These are phyloP conservation scores for Verticillium tricorpus DNA, from an alignment of 2,329 filamentous ascomycete species.

Conservation along the genomic window DNA sequence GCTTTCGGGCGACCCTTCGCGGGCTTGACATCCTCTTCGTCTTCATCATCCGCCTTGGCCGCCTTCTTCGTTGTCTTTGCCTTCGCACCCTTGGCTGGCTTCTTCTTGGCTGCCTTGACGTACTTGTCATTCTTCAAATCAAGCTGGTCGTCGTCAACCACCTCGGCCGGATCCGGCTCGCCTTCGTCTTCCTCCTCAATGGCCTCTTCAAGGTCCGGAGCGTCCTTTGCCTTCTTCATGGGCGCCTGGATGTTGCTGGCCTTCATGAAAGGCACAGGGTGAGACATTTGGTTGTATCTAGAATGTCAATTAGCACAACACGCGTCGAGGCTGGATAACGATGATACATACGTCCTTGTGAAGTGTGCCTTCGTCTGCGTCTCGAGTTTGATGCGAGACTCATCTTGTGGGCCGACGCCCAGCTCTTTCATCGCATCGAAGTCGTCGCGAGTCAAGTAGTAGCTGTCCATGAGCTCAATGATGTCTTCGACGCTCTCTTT, in stretches of 20 bases:
- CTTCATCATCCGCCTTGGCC: slow-evolving; percentile 41
- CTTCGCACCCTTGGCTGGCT: slow-evolving; percentile 43
- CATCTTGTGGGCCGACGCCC: slow-evolving; percentile 78
- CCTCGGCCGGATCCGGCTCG: slow-evolving; percentile 54
- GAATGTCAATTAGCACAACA: slow-evolving; percentile 2
- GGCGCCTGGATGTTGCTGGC: slow-evolving; percentile 71
- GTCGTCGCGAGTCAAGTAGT: slow-evolving; percentile 91
- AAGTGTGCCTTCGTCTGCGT: slow-evolving; percentile 84
- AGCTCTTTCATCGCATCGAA: slow-evolving; percentile 91
- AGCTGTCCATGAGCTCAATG: slow-evolving; percentile 95
- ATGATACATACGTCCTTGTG: slow-evolving; percentile 69
- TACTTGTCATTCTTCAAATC: slow-evolving; percentile 95
- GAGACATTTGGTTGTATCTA: slow-evolving; percentile 78
- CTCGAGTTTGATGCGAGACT: slow-evolving; percentile 73
- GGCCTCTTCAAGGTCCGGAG: slow-evolving; percentile 92
- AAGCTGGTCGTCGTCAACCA: slow-evolving; percentile 69
- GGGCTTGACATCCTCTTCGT: slow-evolving; percentile 47
- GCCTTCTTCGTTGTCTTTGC: slow-evolving; percentile 25
- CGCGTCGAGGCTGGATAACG: not conserved
- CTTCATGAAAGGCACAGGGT: slow-evolving; percentile 96
- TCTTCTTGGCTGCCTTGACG: slow-evolving; percentile 81
- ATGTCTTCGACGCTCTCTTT: slow-evolving; percentile 77
- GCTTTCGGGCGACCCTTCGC: slow-evolving; percentile 42
- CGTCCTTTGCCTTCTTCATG: slow-evolving; percentile 67
- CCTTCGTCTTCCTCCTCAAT: slow-evolving; percentile 85